Conservation (phyloP, 2,329 filamentous ascomycete genomes). For the Calonectria multiphialidica region DNA sequence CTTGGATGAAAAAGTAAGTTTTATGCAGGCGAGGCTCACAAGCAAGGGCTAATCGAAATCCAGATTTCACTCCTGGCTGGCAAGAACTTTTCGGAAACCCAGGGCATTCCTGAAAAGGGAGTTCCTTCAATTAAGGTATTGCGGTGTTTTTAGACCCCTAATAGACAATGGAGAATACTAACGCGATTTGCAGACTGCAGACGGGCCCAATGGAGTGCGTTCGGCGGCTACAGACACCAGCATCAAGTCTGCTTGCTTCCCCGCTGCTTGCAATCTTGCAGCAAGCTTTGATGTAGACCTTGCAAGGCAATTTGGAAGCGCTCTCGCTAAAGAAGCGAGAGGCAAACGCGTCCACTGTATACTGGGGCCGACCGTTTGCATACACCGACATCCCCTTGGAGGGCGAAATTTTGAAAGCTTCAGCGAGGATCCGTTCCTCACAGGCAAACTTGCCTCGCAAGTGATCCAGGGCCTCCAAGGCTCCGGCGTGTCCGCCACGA, state of each 20-base stretch:
- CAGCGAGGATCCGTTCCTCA: conserved; percentile 60
- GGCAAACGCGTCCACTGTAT: conserved; percentile 78
- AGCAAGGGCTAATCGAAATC: neutral
- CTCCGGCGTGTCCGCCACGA: conserved; percentile 55
- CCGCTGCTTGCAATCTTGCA: conserved; percentile 57
- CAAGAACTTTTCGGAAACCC: conserved; percentile 40
- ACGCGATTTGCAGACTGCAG: conserved; percentile 32
- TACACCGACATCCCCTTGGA: conserved; percentile 60
- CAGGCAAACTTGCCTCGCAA: conserved; percentile 56
- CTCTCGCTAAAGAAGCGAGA: conserved; percentile 66
- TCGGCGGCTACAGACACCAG: conserved; percentile 44
- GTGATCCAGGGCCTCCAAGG: conserved; percentile 59
- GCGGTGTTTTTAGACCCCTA: no score
- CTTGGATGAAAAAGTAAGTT: conserved; percentile 35
- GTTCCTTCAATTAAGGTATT: conserved; percentile 37
- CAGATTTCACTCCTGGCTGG: conserved; percentile 40
- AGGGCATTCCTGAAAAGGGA: conserved; percentile 29
- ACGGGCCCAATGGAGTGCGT: conserved; percentile 52
- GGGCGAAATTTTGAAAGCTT: conserved; percentile 63
- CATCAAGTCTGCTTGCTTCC: conserved; percentile 48
- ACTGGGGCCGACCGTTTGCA: conserved; percentile 72
- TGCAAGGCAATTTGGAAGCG: conserved; percentile 65
- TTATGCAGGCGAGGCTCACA: neutral
- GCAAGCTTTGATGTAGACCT: conserved; percentile 73
- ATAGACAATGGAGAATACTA: neutral